Conservation (phyloP, 2,329 filamentous ascomycete species). For the Tolypocladium ovalisporum region DNA sequence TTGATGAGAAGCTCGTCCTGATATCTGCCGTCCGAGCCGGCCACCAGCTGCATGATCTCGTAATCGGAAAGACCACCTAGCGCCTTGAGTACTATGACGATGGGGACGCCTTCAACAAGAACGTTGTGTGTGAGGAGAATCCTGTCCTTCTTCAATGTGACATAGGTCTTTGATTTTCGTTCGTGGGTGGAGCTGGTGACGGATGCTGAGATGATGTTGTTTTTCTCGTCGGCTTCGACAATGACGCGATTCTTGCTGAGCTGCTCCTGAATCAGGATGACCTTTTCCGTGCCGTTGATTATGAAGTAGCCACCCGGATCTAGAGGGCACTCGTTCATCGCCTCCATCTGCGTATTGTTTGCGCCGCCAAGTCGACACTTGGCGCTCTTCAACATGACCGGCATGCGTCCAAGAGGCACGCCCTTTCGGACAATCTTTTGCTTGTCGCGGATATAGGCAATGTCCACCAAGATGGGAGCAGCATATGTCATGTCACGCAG, state of each 20-base stretch:
- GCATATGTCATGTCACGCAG: constrained; percentile 97
- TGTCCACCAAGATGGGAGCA: constrained; percentile 86
- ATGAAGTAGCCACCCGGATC: constrained; percentile 98
- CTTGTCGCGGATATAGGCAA: constrained; percentile 77
- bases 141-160: constrained; percentile 85
- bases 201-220: constrained; percentile 86
- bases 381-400: constrained; percentile 92
- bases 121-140: constrained; percentile 90
- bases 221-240: constrained; percentile 86
- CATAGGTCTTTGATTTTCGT: constrained; percentile 94
- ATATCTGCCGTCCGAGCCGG: constrained; percentile 76
- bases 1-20: constrained; percentile 94
- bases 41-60: constrained; percentile 85
- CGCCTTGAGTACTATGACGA: constrained; percentile 86
- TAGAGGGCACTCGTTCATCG: constrained; percentile 88
- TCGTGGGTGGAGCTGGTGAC: constrained; percentile 97
- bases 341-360: constrained; percentile 77
- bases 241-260: constrained; percentile 98
- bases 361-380: constrained; percentile 82
- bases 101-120: constrained; percentile 84
- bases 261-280: constrained; percentile 96
- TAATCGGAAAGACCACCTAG: constrained; percentile 90
- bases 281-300: constrained; percentile 94
- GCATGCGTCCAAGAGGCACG: constrained; percentile 79
- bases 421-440: constrained; percentile 63